phyloP scores from a whole-genome alignment of 495 filamentous ascomycete genomes.

The Aspergillus steynii region DNA sequence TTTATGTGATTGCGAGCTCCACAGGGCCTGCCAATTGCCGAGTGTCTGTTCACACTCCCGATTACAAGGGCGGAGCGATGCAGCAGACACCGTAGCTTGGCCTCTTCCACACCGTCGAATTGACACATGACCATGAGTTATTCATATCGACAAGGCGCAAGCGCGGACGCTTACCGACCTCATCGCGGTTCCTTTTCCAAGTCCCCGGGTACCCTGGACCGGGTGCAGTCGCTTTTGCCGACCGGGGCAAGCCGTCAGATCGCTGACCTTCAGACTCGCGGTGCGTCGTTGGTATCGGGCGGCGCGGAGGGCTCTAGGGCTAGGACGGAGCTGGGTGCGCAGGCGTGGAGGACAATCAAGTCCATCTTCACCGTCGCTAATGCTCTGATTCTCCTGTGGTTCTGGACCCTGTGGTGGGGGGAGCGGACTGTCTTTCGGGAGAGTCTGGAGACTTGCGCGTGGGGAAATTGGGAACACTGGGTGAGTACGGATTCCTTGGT shows the following conservation, averaged over 20 bases:
- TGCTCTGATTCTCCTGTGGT: slow-evolving; percentile 68
- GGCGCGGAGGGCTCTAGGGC: slow-evolving; percentile 11
- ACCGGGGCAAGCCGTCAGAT: slow-evolving; percentile 29
- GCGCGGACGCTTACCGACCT: slow-evolving; percentile 33
- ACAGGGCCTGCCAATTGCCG: not conserved
- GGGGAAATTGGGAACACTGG: slow-evolving; percentile 91
- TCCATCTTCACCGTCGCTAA: slow-evolving; percentile 60
- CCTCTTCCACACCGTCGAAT: slow-evolving; percentile 2
- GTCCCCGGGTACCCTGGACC: slow-evolving; percentile 11
- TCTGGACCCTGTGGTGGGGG: slow-evolving; percentile 81
- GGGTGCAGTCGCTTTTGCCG: slow-evolving; percentile 22
- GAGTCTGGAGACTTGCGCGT: slow-evolving; percentile 69
- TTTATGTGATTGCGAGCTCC: not conserved
- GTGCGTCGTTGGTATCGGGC: slow-evolving; percentile 3
- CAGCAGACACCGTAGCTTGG: slow-evolving; percentile 12
- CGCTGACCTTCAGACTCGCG: slow-evolving; percentile 15
- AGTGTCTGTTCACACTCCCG: not conserved
- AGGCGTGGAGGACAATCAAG: slow-evolving; percentile 17
- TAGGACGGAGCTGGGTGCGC: slow-evolving; percentile 14
- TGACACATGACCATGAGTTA: slow-evolving; percentile 36
- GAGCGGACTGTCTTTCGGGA: slow-evolving; percentile 75
- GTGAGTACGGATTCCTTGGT: slow-evolving; percentile 49
- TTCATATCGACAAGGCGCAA: slow-evolving; percentile 33
- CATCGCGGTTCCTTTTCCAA: slow-evolving; percentile 17
- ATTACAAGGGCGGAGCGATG: slow-evolving; percentile 21